Percentiles rank a stretch among this genome's conserved stretches.
These are phyloP conservation scores for Tolypocladium amazonense DNA, from an alignment of 2,329 filamentous ascomycete species.

Conservation along the genomic window DNA sequence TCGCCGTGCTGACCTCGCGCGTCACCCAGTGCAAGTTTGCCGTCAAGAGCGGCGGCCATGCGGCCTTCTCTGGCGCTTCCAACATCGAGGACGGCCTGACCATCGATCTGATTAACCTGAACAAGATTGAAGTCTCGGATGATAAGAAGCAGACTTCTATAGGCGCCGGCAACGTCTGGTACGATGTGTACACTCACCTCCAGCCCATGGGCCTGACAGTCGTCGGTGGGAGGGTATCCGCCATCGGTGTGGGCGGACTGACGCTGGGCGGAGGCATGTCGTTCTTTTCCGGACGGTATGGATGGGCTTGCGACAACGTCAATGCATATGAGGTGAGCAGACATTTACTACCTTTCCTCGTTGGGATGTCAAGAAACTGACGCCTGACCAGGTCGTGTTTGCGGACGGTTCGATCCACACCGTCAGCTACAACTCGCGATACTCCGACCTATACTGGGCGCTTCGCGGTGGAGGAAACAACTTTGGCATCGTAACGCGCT, in stretches of 20 bases:
- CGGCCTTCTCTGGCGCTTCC: slow-evolving; percentile 14
- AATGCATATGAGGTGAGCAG: slow-evolving; percentile 6
- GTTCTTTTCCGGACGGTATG: slow-evolving; percentile 10
- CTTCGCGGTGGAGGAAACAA: slow-evolving; percentile 44
- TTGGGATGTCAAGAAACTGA: neutral
- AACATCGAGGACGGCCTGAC: slow-evolving; percentile 17
- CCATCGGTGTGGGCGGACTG: slow-evolving; percentile 13
- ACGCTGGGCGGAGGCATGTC: slow-evolving; percentile 14
- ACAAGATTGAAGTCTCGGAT: slow-evolving; percentile 9
- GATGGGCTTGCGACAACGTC: slow-evolving; percentile 14
- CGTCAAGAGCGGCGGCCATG: slow-evolving; percentile 22
- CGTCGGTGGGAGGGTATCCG: slow-evolving; percentile 11
- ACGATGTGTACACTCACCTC: slow-evolving; percentile 10
- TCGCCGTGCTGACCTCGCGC: slow-evolving; percentile 12
- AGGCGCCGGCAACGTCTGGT: slow-evolving; percentile 11
- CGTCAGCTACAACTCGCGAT: slow-evolving; percentile 24
- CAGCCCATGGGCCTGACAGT: slow-evolving; percentile 8
- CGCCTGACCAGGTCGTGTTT: slow-evolving; percentile 25
- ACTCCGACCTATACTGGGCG: slow-evolving; percentile 47
- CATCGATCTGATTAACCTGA: slow-evolving; percentile 14
- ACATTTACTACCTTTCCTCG: neutral
- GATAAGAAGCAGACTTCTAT: slow-evolving; percentile 7
- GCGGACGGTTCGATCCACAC: slow-evolving; percentile 30
- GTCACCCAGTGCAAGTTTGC: slow-evolving; percentile 18
- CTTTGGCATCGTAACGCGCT: slow-evolving; percentile 43